Conservation (phyloP, 1,139 yeast species). For the Candida frijolesensis region DNA sequence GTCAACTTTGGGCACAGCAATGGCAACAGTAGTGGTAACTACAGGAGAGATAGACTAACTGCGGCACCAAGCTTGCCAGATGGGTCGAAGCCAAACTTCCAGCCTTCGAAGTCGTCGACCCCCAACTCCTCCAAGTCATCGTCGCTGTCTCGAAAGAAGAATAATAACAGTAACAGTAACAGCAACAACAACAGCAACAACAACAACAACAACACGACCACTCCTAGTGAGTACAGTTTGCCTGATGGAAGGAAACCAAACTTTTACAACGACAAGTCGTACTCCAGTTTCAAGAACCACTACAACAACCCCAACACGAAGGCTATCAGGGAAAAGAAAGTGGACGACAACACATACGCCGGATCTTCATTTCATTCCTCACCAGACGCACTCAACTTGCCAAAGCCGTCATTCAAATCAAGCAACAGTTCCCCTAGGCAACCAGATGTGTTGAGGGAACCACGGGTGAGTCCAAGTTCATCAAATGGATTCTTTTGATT, state of each 20-base stretch:
- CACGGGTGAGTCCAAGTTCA: not conserved
- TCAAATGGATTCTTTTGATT: not conserved
- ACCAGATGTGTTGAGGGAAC: not conserved
- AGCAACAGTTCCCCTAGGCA: conserved; percentile 12
- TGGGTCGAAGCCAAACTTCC: conserved; percentile 36
- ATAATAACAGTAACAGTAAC: not conserved
- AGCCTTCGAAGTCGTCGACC: too few species aligned
- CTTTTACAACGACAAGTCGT: conserved; percentile 20
- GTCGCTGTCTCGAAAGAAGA: not conserved
- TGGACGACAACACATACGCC: conserved; percentile 41
- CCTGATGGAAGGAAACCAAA: conserved; percentile 40
- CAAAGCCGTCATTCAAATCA: conserved; percentile 52
- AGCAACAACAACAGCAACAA: not conserved
- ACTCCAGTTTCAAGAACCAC: not conserved
- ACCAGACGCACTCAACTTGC: conserved; percentile 58
- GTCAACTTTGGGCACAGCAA: conserved; percentile 41
- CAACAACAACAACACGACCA: not conserved
- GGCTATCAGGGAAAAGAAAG: conserved; percentile 20
- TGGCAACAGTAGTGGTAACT: not conserved
- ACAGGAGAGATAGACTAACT: conserved; percentile 9
- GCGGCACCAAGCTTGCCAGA: conserved; percentile 28
- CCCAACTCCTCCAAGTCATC: too few species aligned
- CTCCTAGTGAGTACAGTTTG: conserved; percentile 18
- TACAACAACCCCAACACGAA: conserved; percentile 15
- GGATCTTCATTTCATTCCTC: conserved; percentile 62